Evolutionary conservation across 1,139 yeast species (phyloP).

Genomic region (Pichia sp.): DNA sequence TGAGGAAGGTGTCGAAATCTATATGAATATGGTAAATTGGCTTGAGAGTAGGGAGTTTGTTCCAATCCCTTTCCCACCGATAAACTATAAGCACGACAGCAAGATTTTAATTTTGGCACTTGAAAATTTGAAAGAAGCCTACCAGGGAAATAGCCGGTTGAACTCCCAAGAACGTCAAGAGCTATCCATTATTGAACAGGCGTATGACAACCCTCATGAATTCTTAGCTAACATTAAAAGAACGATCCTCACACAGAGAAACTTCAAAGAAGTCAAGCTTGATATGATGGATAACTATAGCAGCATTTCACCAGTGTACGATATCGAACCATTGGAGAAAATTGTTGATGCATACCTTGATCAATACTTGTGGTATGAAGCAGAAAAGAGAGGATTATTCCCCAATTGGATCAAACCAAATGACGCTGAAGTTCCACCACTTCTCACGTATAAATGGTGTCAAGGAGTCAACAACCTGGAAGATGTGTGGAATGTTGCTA

Average conservation of each 20-base stretch:
- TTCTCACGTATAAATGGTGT: conserved; percentile 89
- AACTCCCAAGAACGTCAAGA: conserved; percentile 90
- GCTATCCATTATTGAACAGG: conserved; percentile 87
- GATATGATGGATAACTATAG: conserved; percentile 93
- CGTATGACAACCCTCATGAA: conserved; percentile 95
- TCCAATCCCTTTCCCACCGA: conserved; percentile 92
- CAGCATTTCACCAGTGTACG: conserved; percentile 77
- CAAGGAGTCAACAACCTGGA: conserved; percentile 83
- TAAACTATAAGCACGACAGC: conserved; percentile 88
- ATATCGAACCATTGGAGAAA: conserved; percentile 87
- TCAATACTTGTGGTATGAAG: conserved; percentile 95
- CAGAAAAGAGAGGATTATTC: conserved; percentile 77
- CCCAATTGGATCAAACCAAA: conserved; percentile 97
- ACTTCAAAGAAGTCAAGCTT: conserved; percentile 80
- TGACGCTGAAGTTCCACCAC: conserved; percentile 89
- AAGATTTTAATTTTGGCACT: conserved; percentile 82
- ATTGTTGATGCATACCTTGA: conserved; percentile 95
- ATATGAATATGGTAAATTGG: conserved; percentile 89
- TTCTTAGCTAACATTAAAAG: conserved; percentile 80
- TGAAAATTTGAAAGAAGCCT: conserved; percentile 79
- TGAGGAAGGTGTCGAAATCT: conserved; percentile 81
- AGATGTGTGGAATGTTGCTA: conserved; percentile 68
- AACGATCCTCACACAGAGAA: conserved; percentile 78
- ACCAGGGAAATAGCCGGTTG: conserved; percentile 74
- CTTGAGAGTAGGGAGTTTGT: conserved; percentile 77